These are phyloP conservation scores for Trichaptum fuscoviolaceum DNA, from an alignment of 768 basidiomycete species.

Conservation along the genomic window DNA sequence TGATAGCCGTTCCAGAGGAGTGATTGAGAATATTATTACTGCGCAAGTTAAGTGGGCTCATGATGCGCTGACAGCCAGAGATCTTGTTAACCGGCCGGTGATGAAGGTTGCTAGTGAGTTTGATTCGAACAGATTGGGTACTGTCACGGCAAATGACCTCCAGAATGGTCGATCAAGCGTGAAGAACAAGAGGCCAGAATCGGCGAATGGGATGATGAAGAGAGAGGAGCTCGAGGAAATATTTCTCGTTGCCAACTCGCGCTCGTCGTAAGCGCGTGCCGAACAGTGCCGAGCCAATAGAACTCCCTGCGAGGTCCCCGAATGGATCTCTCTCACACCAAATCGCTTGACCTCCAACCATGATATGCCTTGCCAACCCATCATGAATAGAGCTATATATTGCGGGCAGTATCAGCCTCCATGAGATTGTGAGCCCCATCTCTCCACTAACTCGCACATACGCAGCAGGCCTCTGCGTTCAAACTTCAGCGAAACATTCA, in stretches of 20 bases:
- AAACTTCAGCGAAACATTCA: background rate
- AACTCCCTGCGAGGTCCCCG: background rate
- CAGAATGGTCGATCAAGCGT: background rate
- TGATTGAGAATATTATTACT: background rate
- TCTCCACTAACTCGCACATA: constrained; percentile 2
- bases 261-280: background rate
- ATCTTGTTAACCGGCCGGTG: background rate
- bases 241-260: background rate
- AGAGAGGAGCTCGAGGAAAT: background rate
- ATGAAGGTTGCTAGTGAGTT: background rate
- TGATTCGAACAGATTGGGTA: constrained; percentile 9
- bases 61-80: background rate
- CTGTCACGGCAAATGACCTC: background rate
- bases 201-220: background rate
- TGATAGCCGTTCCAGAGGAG: background rate
- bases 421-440: background rate
- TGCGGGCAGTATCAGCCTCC: background rate
- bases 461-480: background rate
- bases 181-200: background rate
- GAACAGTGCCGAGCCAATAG: background rate
- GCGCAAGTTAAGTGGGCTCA: background rate
- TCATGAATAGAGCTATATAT: background rate
- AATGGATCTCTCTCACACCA: background rate
- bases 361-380: background rate
- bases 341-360: background rate